Percentiles rank a stretch among this genome's conserved stretches.
phyloP scores from a whole-genome alignment of 2,329 filamentous ascomycete genomes.

The Tolypocladium tundrense region DNA sequence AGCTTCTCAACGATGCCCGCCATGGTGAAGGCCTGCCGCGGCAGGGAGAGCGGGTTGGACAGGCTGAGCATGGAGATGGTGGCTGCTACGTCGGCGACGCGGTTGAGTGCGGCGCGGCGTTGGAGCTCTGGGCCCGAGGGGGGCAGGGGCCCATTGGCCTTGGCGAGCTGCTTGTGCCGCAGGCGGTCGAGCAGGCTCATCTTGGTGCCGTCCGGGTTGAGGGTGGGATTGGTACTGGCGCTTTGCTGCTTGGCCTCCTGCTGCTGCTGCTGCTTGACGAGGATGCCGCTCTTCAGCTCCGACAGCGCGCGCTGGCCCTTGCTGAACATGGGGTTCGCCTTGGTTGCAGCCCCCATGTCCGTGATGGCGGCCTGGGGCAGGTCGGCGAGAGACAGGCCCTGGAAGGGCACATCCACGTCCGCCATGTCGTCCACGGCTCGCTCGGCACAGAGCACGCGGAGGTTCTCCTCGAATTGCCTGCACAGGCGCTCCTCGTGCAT shows the following conservation, averaged over 20 bases:
- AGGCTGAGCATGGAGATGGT: conserved; percentile 57
- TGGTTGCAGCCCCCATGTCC: conserved; percentile 20
- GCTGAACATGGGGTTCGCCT: conserved; percentile 45
- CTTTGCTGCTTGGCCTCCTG: conserved; percentile 26
- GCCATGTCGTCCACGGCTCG: conserved; percentile 17
- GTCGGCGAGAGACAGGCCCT: conserved; percentile 38
- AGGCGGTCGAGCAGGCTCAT: conserved; percentile 68
- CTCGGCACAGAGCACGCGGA: conserved; percentile 34
- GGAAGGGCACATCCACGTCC: conserved; percentile 38
- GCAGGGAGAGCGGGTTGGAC: conserved; percentile 36
- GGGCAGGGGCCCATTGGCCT: conserved; percentile 44
- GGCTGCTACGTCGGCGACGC: conserved; percentile 56
- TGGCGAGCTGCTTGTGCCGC: conserved; percentile 56
- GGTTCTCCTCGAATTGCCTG: conserved; percentile 40
- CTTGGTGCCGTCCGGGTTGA: conserved; percentile 37
- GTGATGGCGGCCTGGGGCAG: conserved; percentile 25
- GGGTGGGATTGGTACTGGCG: conserved; percentile 16
- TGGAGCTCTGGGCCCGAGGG: conserved; percentile 46
- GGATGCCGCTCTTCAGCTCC: conserved; percentile 55
- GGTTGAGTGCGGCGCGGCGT: conserved; percentile 55
- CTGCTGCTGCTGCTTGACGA: conserved; percentile 38
- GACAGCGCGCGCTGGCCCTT: conserved; percentile 62
- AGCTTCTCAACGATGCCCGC: conserved; percentile 52
- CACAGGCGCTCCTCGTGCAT: conserved; percentile 44
- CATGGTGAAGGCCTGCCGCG: conserved; percentile 56